Base-by-base conservation (phyloP, 257 asterid species). In the Rehmannia glutinosa region DNA sequence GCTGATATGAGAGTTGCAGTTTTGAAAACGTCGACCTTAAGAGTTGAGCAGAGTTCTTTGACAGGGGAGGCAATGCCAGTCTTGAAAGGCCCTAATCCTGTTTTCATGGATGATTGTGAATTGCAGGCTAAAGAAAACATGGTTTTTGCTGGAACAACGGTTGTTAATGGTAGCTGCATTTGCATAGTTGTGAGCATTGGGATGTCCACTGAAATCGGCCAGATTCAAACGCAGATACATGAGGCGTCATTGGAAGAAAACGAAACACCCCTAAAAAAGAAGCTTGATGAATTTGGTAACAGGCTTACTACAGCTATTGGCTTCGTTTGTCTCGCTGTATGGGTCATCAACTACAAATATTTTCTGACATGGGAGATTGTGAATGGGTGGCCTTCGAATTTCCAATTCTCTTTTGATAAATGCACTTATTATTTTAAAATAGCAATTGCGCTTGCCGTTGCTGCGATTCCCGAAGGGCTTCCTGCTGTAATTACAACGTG, bases 381-480 rank as follows among this genome's bases (percentile, higher is more conserved):
- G 4, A 33, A 87, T 43, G 95, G 89, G 27, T 75, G 84, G 89
- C 95, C 91, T 24, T 47, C 86, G 11, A 73, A 83, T 68, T 51
- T 81, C 74, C 70, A 56, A 16, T 87, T 87, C 68, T 87, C 92
- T 17, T 87, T 84, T 47, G 83, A 84, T 49, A 83, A 80, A 65
- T 88, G 96, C 80, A 78, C 93, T 4, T 86, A 86, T 52, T 86
- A 88, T 74, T 88, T 88, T 49, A 81, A 88, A 69, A 82, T 86
- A 35, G 94, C 94, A 47, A 82, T 88, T 46, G 89, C 93, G 13
- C 84, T 88, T 47, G 96, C 96, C 1, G 94, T 88, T 27, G 96
- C 96, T 49, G 96, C 96, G 4, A 86, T 88, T 33, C 94, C 96
- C 1, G 96, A 88, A 74, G 96, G 96, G 30, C 83, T 88, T 25